Evolutionary conservation across 441 rosid species (phyloP), one percentile per base, ranked within the genome.

Genomic region (Metrosideros polymorpha): DNA sequence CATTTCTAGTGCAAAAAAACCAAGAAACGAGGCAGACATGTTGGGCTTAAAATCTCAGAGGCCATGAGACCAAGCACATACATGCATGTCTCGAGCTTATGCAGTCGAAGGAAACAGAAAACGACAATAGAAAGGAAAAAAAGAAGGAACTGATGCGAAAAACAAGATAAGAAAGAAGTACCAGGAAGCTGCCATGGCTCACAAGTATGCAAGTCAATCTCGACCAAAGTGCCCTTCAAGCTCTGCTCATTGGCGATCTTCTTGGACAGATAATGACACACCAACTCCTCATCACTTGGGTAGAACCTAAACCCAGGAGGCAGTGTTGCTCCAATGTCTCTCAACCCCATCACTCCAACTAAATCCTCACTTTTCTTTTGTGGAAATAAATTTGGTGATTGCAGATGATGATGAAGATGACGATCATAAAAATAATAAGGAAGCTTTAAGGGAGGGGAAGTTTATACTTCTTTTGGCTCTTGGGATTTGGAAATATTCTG

Each of bases 101-200:
- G 47, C 47, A 47, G 24, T 10, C n/a, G 47, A 39, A 71, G 79
- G 79, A 71, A 22, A 35, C 47, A 39, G 10, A 39, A 66, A 39
- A 71, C 25, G 8, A 35, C 22, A 71, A 39, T 39, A 39, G 17
- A 39, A 71, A 10, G 47, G 19, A 10, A 22, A 35, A 15, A 9
- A 35, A 66, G 47, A 35, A 39, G 79, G 79, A 2, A 71, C 79
- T 13, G 6, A 71, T 39, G 10, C 17, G 45, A 39, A 71, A 71
- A 71, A 39, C n/a, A 43, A 22, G 17, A 71, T 14, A 10, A 71
- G 79, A 71, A 71, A 24, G 79, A 39, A 71, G 47, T 39, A 71
- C 96, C 86, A 3, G 92, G 94, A 18, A 96, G 87, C 0, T 93
- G 66, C 93, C 91, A 91, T 10, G 99, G 99, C 84, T 94, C 97